These are phyloP conservation scores for Platanus orientalis DNA, from an alignment of 164 flowering plant species.

Conservation along the genomic window DNA sequence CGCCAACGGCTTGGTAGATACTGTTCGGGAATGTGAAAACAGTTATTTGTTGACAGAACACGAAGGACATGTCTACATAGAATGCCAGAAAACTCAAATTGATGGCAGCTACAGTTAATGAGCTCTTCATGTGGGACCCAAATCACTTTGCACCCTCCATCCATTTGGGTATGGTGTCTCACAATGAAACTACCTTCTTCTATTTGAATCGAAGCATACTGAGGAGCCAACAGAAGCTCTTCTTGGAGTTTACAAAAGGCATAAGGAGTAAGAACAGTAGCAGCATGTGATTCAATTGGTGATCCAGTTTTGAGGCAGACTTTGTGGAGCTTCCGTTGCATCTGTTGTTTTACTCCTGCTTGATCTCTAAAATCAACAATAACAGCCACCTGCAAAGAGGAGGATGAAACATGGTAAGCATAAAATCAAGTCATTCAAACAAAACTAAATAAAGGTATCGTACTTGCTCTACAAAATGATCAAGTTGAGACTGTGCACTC, in stretches of 20 bases:
- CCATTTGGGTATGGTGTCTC: constrained; percentile 64
- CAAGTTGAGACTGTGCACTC: constrained; percentile 59
- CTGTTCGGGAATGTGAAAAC: constrained; percentile 72
- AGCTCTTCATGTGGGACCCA: constrained; percentile 58
- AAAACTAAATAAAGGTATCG: background rate
- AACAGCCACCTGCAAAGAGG: constrained; percentile 41
- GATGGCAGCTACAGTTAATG: constrained; percentile 64
- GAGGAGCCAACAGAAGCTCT: constrained; percentile 71
- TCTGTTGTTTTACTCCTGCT: constrained; percentile 44
- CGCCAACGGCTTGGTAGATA: constrained; percentile 73
- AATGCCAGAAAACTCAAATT: constrained; percentile 74
- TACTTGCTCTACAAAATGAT: constrained; percentile 59
- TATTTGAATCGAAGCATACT: constrained; percentile 60
- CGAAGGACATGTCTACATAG: constrained; percentile 71
- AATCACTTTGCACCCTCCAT: constrained; percentile 64
- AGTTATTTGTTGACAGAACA: constrained; percentile 70
- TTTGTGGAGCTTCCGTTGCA: constrained; percentile 46
- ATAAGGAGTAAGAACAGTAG: constrained; percentile 65
- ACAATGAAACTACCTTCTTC: constrained; percentile 60
- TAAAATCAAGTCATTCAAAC: background rate
- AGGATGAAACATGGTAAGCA: constrained; percentile 7
- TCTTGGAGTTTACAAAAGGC: constrained; percentile 74
- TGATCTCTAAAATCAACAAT: constrained; percentile 50
- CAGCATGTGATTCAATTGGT: constrained; percentile 82
- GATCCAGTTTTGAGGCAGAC: constrained; percentile 68